phyloP scores from a whole-genome alignment of 2,329 filamentous ascomycete genomes.

The Colletotrichum truncatum region DNA sequence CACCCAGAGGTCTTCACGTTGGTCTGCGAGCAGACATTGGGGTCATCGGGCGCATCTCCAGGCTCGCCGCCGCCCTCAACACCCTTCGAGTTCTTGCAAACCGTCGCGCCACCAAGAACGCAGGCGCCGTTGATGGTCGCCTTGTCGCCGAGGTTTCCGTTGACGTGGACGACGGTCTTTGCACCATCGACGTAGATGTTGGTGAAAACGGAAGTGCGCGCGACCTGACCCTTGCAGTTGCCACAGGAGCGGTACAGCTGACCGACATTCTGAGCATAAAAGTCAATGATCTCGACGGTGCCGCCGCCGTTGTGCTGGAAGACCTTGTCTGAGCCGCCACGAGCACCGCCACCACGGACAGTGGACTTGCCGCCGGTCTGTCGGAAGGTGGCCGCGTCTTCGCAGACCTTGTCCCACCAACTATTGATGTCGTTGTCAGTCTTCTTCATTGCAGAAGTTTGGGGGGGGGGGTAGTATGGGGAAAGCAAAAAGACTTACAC shows the following conservation, averaged over 20 bases:
- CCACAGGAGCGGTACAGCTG: conserved; percentile 61
- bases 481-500: conserved; percentile 46
- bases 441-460: no score
- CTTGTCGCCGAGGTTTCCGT: conserved; percentile 40
- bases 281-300: conserved; percentile 47
- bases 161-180: conserved; percentile 41
- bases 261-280: conserved; percentile 41
- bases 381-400: conserved; percentile 45
- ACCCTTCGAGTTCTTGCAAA: conserved; percentile 41
- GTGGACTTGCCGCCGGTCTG: conserved; percentile 48
- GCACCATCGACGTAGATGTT: conserved; percentile 45
- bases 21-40: conserved; percentile 8
- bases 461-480: no score
- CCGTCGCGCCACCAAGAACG: conserved; percentile 11
- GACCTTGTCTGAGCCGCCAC: conserved; percentile 50
- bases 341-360: conserved; percentile 53
- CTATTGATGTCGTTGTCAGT: conserved; percentile 38
- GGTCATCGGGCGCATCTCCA: conserved; percentile 3
- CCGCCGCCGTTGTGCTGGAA: conserved; percentile 53
- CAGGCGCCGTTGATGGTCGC: conserved; percentile 31
- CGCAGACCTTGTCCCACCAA: conserved; percentile 50
- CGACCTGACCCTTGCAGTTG: conserved; percentile 34
- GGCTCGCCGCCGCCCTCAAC: conserved; percentile 46
- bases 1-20: conserved; percentile 24
- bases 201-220: conserved; percentile 37